These are phyloP conservation scores for Calendula officinalis DNA, from an alignment of 129 eudicot species.

Conservation along the genomic window DNA sequence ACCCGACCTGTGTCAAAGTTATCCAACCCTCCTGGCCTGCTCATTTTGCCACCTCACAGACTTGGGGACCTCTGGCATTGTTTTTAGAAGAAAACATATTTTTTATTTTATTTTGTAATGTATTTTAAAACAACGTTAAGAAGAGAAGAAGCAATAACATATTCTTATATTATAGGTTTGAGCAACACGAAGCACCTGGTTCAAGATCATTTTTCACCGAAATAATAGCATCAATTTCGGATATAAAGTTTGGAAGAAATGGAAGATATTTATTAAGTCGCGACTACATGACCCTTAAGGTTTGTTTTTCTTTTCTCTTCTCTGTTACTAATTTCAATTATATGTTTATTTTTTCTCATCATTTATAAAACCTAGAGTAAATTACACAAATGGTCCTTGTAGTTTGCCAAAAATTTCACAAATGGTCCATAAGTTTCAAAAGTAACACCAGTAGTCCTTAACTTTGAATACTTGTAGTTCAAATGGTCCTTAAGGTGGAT, in stretches of 20 bases:
- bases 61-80: neutral
- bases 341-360: too few relatives aligned
- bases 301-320: slow-evolving; percentile 18
- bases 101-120: too few relatives aligned
- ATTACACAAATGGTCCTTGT: too few relatives aligned
- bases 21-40: too few relatives aligned
- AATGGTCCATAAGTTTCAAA: too few relatives aligned
- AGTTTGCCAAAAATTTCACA: too few relatives aligned
- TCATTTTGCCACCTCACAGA: neutral
- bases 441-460: too few relatives aligned
- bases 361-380: too few relatives aligned
- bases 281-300: slow-evolving; percentile 99
- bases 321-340: slow-evolving; percentile 3
- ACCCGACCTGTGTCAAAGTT: too few relatives aligned
- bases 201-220: slow-evolving; percentile 97
- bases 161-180: slow-evolving; percentile 66
- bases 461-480: too few relatives aligned
- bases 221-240: slow-evolving; percentile 95
- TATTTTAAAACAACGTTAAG: neutral
- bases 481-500: too few relatives aligned
- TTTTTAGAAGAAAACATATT: neutral
- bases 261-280: slow-evolving; percentile 93
- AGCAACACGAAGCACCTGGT: slow-evolving; percentile 95
- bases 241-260: slow-evolving; percentile 81
- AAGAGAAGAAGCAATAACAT: slow-evolving; percentile 1